A percentile compares a stretch with the other conserved stretches of the same genome.
These are phyloP conservation scores for Cymbidium sinense DNA, from an alignment of 106 monocot species.

Conservation along the genomic window DNA sequence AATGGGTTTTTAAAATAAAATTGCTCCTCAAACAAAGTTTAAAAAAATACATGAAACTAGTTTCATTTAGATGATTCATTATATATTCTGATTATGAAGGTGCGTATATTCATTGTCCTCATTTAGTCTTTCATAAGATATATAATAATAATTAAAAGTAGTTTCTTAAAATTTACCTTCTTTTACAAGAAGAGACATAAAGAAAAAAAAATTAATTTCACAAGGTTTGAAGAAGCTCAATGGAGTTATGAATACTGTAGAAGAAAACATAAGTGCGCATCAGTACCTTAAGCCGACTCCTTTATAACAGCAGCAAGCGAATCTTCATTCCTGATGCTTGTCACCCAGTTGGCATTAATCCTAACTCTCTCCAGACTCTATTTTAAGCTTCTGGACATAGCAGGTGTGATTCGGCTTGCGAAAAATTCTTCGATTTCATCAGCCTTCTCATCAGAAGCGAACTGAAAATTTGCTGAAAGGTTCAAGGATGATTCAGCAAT, in stretches of 20 bases:
- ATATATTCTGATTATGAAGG: no score
- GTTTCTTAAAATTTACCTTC: no score
- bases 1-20: no score
- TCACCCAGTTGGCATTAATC: conserved; percentile 68
- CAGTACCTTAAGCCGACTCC: conserved; percentile 25
- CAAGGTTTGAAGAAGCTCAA: no score
- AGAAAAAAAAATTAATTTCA: no score
- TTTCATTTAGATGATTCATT: no score
- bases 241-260: not conserved
- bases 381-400: conserved; percentile 60
- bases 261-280: not conserved
- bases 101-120: no score
- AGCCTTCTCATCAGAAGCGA: conserved; percentile 61
- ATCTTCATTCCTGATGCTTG: conserved; percentile 40
- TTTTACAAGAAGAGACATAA: no score
- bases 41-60: no score
- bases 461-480: conserved; percentile 36
- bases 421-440: conserved; percentile 75
- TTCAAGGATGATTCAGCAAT: not conserved
- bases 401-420: conserved; percentile 47
- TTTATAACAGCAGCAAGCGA: conserved; percentile 47
- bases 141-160: no score
- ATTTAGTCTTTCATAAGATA: no score
- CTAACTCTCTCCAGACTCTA: conserved; percentile 76
- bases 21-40: no score